Conservation (phyloP, 768 basidiomycete genomes). For the Suillus fuscotomentosus region DNA sequence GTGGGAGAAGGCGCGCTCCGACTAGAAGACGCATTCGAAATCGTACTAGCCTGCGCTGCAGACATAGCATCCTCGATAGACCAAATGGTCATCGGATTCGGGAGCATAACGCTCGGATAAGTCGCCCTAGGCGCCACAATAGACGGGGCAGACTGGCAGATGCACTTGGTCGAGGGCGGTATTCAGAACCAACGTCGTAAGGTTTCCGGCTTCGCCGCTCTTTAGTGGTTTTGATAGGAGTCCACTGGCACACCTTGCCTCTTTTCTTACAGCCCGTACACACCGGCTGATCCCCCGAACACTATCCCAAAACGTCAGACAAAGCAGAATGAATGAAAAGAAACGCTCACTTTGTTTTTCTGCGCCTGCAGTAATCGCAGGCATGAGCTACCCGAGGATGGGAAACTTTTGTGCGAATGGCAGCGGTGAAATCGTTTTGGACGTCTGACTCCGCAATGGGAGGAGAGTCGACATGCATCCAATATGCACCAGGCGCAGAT, state of each 20-base stretch:
- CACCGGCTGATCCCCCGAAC: background rate
- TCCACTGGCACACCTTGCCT: conserved; percentile 1
- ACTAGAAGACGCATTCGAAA: background rate
- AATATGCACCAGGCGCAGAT: background rate
- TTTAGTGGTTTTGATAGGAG: background rate
- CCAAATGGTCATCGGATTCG: background rate
- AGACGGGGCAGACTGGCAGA: background rate
- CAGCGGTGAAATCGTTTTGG: background rate
- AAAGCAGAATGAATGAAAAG: too few relatives aligned
- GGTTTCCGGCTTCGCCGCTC: background rate
- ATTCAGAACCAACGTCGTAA: background rate
- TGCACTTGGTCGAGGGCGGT: background rate
- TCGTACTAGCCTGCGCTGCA: background rate
- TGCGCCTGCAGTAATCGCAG: background rate
- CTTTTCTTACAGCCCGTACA: background rate
- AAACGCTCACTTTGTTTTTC: background rate
- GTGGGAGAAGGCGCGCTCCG: background rate
- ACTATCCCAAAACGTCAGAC: background rate
- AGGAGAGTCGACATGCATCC: too few relatives aligned
- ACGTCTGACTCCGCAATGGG: background rate
- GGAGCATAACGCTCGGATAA: background rate
- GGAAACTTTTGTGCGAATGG: background rate
- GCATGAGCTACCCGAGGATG: background rate
- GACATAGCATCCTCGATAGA: background rate
- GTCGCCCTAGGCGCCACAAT: background rate